Conservation (phyloP, 1,139 yeast species). For the Protomyces arabidopsidicola region DNA sequence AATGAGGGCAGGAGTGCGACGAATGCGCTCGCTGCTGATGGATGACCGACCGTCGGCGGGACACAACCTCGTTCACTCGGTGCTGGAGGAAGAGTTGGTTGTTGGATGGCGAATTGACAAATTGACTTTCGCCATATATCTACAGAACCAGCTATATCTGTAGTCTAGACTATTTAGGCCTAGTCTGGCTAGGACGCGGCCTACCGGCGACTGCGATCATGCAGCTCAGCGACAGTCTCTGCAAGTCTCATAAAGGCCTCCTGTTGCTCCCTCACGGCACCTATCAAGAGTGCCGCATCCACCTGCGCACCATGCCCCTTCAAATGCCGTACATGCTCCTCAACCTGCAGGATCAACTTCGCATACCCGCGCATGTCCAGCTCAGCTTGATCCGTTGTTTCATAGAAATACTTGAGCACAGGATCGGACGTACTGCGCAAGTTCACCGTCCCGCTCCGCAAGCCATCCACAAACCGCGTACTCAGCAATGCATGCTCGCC, state of each 20-base stretch:
- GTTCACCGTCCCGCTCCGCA: slow-evolving; percentile 63
- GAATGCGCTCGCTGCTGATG: neutral
- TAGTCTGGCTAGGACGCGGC: no score
- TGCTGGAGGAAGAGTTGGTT: neutral
- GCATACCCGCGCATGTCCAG: slow-evolving; percentile 64
- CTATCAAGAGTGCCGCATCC: slow-evolving; percentile 12
- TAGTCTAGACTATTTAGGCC: no score
- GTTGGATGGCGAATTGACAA: neutral
- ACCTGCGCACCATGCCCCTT: slow-evolving; percentile 44
- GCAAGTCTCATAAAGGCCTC: slow-evolving; percentile 9
- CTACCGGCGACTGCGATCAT: slow-evolving; percentile 7
- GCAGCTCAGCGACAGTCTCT: slow-evolving; percentile 6
- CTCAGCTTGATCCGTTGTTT: slow-evolving; percentile 50
- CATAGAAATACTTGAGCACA: slow-evolving; percentile 52
- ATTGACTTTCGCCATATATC: no score
- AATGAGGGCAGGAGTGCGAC: neutral
- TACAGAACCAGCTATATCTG: no score
- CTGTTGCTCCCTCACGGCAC: slow-evolving; percentile 16
- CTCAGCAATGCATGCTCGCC: slow-evolving; percentile 59
- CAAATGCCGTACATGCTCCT: slow-evolving; percentile 67
- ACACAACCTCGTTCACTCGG: neutral
- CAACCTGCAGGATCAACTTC: slow-evolving; percentile 62
- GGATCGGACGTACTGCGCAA: slow-evolving; percentile 50
- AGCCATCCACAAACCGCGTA: slow-evolving; percentile 59
- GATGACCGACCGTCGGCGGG: slow-evolving; percentile 4